Base-by-base conservation (phyloP, 192 early-diverging fungal species). In the Coemansia sp. region DNA sequence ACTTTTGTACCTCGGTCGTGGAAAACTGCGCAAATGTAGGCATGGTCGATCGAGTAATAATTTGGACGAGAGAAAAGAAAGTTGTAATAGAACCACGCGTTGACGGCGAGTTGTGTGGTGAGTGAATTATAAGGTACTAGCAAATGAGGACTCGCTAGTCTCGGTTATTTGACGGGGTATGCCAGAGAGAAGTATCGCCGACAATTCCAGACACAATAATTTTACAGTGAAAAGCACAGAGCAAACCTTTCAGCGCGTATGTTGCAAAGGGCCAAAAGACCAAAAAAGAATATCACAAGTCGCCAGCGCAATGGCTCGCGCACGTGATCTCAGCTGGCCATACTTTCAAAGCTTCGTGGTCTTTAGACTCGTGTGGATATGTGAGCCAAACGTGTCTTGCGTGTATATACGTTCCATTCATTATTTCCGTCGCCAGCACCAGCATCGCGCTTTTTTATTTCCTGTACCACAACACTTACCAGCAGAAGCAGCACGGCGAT, bases 1-100 rank as follows among this genome's bases (percentile, higher is more conserved):
- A 71, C 64, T 53, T 64, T 46, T 77, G 79, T 41, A 77, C 60
- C 41, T 77, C 79, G 37, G 57, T 46, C 19, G 70, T 59, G 39
- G 66, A 42, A 19, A 69, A 48, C 37, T 69, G 69, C 13, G 67
- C 40, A 62, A 59, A 45, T 35, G 50, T 39, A 57, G 63, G 39
- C 77, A 78, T 78, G 66, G 39, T 13, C 24, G 50, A 27, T 19
- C 3, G 51, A 44, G 13, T n/a, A 46, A 50, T 16, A 63, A 48
- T 17, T 31, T 19, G 1, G 40, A 4, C 36, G 42, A 36, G 27
- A 39, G 2, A 2, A 17, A 56, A 17, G 8, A 35, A 34, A 57
- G 35, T 29, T 27, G 11, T 34, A 34, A 8, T 8, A 57, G 16
- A 34, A 21, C 46, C 2, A 50, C 46, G 46, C 46, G 46, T 50